A percentile compares a stretch with the other conserved stretches of the same genome.
phyloP scores from a whole-genome alignment of 345 rosid genomes.

The Geranium rotundifolium region DNA sequence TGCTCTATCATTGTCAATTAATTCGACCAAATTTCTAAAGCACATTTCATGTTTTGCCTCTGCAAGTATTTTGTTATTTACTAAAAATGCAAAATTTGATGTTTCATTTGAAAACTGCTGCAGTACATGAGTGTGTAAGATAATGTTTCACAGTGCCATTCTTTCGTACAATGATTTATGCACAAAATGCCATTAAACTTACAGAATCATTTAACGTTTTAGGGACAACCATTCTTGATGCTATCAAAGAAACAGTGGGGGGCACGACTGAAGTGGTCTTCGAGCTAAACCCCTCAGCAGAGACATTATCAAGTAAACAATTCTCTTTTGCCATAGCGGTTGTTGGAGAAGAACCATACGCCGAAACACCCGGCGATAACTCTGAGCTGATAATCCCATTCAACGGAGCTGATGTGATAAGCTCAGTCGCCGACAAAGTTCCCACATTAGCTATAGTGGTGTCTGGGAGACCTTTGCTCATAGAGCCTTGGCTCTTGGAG shows the following conservation, averaged over 20 bases:
- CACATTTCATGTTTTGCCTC: no score
- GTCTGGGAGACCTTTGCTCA: constrained; percentile 65
- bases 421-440: constrained; percentile 38
- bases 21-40: no score
- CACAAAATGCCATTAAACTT: neutral
- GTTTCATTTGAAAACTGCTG: neutral
- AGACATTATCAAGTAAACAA: constrained; percentile 29
- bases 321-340: constrained; percentile 62
- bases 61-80: no score
- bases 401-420: constrained; percentile 40
- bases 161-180: neutral
- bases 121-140: neutral
- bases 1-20: no score
- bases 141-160: neutral
- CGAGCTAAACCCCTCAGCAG: constrained; percentile 45
- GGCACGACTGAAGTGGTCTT: constrained; percentile 51
- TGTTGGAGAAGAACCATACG: constrained; percentile 73
- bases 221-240: constrained; percentile 84
- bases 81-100: neutral
- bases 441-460: constrained; percentile 56
- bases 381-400: constrained; percentile 48
- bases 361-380: constrained; percentile 57
- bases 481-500: constrained; percentile 45
- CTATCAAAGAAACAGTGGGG: constrained; percentile 48
- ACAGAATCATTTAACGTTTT: constrained; percentile 4